A percentile compares a stretch with the other conserved stretches of the same genome.
phyloP scores from a whole-genome alignment of 495 filamentous ascomycete species.

The Penicilliopsis zonata region DNA sequence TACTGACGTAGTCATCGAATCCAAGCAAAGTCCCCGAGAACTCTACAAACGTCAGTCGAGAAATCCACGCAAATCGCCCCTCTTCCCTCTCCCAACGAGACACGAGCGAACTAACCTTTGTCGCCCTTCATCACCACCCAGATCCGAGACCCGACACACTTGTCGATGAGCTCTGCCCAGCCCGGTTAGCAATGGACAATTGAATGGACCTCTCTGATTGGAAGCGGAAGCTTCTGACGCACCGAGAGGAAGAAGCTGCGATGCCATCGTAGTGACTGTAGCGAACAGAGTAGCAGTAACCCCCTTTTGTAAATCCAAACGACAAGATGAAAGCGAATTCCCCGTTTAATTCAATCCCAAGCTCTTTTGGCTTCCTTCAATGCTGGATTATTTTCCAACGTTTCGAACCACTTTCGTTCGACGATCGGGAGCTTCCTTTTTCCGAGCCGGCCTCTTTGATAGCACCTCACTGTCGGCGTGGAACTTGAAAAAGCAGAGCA shows the following conservation, averaged over 20 bases:
- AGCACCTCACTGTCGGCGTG: too few species aligned
- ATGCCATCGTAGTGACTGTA: too few species aligned
- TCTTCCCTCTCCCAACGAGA: neutral
- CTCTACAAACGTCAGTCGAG: conserved; percentile 43
- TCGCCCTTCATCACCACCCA: conserved; percentile 99
- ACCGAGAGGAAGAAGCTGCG: conserved; percentile 73
- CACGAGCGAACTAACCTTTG: conserved; percentile 51
- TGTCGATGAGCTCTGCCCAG: conserved; percentile 83
- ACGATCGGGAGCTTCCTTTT: too few species aligned
- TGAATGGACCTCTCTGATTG: conserved; percentile 2
- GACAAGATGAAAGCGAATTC: too few species aligned
- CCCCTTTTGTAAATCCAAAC: neutral
- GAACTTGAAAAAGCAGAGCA: too few species aligned
- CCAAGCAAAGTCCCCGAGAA: conserved; percentile 88
- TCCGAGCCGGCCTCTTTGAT: too few species aligned
- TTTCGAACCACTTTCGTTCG: too few species aligned
- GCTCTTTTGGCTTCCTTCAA: too few species aligned
- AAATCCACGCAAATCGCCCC: neutral
- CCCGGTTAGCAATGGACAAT: conserved; percentile 9
- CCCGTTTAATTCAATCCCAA: too few species aligned
- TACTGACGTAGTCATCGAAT: conserved; percentile 99
- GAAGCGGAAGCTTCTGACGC: too few species aligned
- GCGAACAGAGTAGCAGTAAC: too few species aligned
- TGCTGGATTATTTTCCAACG: too few species aligned
- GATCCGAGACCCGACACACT: conserved; percentile 93